A percentile compares a stretch with the other conserved stretches of the same genome.
These are phyloP conservation scores for Backusella australiensis DNA, from an alignment of 192 early-diverging fungal species.

Conservation along the genomic window DNA sequence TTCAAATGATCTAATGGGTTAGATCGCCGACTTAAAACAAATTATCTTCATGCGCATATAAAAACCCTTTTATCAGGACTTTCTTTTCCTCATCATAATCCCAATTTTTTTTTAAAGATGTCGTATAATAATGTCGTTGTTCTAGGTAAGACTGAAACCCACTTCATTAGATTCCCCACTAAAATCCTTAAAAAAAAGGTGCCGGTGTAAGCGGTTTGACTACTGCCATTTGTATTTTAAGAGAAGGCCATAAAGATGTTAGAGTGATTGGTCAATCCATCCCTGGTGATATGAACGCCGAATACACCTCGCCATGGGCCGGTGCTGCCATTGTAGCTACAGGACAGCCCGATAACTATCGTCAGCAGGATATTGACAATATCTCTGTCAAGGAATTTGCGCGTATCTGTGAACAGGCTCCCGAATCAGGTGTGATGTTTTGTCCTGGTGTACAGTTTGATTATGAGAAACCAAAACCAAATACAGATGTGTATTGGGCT, in stretches of 20 bases:
- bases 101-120: background rate
- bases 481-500: conserved; percentile 37
- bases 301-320: conserved; percentile 62
- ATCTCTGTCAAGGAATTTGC: conserved; percentile 34
- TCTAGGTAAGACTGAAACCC: conserved; percentile 4
- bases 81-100: background rate
- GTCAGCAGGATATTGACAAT: conserved; percentile 37
- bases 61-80: background rate
- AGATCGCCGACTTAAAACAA: conserved; percentile 23
- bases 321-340: conserved; percentile 32
- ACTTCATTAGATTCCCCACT: no score
- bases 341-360: conserved; percentile 28
- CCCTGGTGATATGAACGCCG: conserved; percentile 44
- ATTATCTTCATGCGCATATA: background rate
- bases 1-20: conserved; percentile 75
- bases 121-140: background rate
- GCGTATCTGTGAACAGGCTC: conserved; percentile 18
- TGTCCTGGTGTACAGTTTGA: conserved; percentile 37
- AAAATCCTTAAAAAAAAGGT: conserved; percentile 33
- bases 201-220: conserved; percentile 82
- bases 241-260: conserved; percentile 53
- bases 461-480: conserved; percentile 7
- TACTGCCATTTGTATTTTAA: conserved; percentile 60
- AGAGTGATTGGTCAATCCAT: conserved; percentile 55
- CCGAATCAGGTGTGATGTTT: conserved; percentile 39